phyloP scores from a whole-genome alignment of 768 basidiomycete species.

The Boletus huronensis region DNA sequence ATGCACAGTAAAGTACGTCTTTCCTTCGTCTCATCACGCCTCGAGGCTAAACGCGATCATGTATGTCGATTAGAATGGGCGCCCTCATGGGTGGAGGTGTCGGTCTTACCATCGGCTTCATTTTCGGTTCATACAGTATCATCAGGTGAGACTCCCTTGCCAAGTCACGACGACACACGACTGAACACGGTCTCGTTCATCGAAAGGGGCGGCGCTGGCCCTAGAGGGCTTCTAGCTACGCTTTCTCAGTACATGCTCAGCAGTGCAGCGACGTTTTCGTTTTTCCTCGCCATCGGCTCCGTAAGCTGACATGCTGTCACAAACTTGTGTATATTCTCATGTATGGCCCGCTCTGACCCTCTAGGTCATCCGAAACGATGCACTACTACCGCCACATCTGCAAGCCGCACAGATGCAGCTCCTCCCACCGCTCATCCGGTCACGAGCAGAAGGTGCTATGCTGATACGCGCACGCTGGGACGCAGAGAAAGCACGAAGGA shows the following conservation, averaged over 20 bases:
- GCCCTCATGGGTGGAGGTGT: conserved; percentile 91
- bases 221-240: conserved; percentile 84
- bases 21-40: neutral
- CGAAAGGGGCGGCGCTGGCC: conserved; percentile 81
- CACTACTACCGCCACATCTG: conserved; percentile 51
- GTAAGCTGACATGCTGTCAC: conserved; percentile 41
- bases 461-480: conserved; percentile 77
- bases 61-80: conserved; percentile 65
- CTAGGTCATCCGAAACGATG: conserved; percentile 89
- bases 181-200: conserved; percentile 4
- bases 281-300: conserved; percentile 94
- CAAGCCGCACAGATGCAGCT: conserved; percentile 64
- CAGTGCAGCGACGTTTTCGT: conserved; percentile 95
- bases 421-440: conserved; percentile 52
- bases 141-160: conserved; percentile 56
- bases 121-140: conserved; percentile 93
- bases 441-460: conserved; percentile 64
- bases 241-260: conserved; percentile 98
- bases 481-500: conserved; percentile 45
- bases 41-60: conserved; percentile 4
- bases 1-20: conserved; percentile 56
- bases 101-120: conserved; percentile 94
- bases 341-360: neutral
- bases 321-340: conserved; percentile 2
- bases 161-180: neutral